phyloP scores from a whole-genome alignment of 2,329 filamentous ascomycete species.

The Alternaria gaisen region DNA sequence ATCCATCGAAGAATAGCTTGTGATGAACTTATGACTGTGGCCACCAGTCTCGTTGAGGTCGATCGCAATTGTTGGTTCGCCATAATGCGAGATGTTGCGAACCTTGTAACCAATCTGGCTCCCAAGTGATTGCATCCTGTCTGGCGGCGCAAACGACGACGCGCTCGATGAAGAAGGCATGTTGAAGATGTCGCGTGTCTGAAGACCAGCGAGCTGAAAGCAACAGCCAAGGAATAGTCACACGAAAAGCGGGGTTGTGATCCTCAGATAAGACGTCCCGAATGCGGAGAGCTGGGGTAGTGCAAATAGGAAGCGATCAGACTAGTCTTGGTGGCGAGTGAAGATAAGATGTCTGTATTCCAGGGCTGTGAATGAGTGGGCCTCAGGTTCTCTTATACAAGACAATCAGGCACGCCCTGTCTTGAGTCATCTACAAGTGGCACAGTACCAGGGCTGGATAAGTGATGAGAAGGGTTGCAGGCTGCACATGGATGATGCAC shows the following conservation, averaged over 20 bases:
- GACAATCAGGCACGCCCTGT: constrained; percentile 6
- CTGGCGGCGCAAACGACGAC: constrained; percentile 32
- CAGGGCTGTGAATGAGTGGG: constrained; percentile 8
- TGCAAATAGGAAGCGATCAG: not conserved
- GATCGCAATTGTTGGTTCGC: constrained; percentile 56
- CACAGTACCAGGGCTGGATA: constrained; percentile 2
- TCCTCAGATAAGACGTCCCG: constrained; percentile 21
- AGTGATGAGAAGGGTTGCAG: constrained; percentile 22
- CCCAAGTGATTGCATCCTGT: constrained; percentile 41
- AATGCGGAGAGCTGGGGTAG: constrained; percentile 31
- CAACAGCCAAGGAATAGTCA: constrained; percentile 18
- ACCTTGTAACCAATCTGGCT: constrained; percentile 48
- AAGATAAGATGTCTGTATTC: constrained; percentile 12
- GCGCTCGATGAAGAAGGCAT: constrained; percentile 34
- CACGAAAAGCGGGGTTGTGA: constrained; percentile 14
- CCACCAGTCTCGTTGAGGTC: constrained; percentile 48
- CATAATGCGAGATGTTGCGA: constrained; percentile 42
- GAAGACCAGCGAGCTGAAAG: constrained; percentile 12
- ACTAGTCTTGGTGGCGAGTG: constrained; percentile 13
- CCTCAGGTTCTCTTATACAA: constrained; percentile 30
- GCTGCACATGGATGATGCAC: constrained; percentile 26
- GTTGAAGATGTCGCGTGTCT: constrained; percentile 20
- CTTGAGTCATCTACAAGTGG: constrained; percentile 33
- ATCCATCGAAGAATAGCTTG: constrained; percentile 66
- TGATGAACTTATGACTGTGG: constrained; percentile 47